A percentile compares a stretch with the other conserved stretches of the same genome.
Conservation (phyloP, 345 rosid species). For the Rhodomyrtus tomentosa region DNA sequence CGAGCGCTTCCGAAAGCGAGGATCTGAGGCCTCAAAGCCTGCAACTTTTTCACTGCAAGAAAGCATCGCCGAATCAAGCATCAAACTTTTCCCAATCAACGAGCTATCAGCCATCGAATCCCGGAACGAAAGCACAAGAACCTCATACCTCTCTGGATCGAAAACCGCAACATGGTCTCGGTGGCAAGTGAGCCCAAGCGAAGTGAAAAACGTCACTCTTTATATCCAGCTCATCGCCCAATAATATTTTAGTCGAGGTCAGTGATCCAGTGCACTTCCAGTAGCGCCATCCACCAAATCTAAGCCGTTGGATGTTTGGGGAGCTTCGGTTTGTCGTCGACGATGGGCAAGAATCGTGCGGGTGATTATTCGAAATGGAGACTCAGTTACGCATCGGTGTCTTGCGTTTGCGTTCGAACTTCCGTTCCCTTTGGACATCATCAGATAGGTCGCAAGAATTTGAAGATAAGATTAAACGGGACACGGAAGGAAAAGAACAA, state of each 20-base stretch:
- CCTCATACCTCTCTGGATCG: constrained; percentile 19
- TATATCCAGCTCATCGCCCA: background rate
- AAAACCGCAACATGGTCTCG: constrained; percentile 22
- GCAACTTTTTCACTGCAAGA: constrained; percentile 40
- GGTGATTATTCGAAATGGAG: background rate
- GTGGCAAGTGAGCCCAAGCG: background rate
- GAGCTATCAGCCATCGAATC: background rate
- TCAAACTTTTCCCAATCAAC: background rate
- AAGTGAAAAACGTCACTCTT: background rate
- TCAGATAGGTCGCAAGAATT: background rate
- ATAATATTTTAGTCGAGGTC: background rate
- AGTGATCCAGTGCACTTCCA: background rate
- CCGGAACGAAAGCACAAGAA: background rate
- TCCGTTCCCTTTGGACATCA: background rate
- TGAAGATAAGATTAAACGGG: background rate
- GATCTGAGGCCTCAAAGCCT: constrained; percentile 37
- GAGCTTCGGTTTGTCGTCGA: background rate
- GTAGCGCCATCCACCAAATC: background rate
- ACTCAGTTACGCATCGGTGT: background rate
- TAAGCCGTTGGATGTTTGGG: background rate
- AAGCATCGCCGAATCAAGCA: background rate
- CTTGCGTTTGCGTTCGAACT: background rate
- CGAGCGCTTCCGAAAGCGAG: constrained; percentile 16
- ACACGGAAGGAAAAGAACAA: background rate
- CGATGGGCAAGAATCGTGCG: background rate